phyloP scores from a whole-genome alignment of 371 early-diverging fungal genomes.

The Chytridium lagenaria region DNA sequence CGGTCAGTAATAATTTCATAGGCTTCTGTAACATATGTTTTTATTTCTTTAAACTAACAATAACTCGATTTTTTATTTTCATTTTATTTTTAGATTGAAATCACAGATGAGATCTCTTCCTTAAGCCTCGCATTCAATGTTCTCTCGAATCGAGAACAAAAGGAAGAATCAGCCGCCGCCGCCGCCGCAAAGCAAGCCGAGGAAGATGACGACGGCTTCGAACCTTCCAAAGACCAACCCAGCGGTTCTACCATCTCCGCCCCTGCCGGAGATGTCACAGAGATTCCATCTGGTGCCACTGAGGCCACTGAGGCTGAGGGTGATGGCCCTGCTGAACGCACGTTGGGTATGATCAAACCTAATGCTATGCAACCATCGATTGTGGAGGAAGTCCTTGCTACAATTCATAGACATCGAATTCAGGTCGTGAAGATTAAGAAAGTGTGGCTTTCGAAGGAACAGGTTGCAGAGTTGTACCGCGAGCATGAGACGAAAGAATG shows the following conservation, averaged over 20 bases:
- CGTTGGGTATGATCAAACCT: constrained; percentile 64
- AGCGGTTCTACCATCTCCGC: no score
- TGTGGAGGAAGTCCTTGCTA: constrained; percentile 50
- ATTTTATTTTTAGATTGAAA: constrained; percentile 9
- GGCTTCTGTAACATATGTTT: neutral
- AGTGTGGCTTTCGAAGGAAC: constrained; percentile 61
- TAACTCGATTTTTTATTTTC: no score
- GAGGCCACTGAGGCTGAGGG: neutral
- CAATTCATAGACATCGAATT: constrained; percentile 51
- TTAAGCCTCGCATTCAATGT: neutral
- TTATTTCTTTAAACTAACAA: no score
- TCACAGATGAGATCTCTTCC: neutral
- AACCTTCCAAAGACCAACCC: constrained; percentile 1
- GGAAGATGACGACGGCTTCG: neutral
- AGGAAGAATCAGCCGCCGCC: neutral
- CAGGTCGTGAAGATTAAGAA: constrained; percentile 46
- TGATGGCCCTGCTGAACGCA: constrained; percentile 40
- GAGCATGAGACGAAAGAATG: constrained; percentile 55
- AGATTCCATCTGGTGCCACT: no score
- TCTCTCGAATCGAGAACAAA: neutral
- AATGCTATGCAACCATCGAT: constrained; percentile 57
- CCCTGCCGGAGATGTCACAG: no score
- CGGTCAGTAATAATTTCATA: constrained; percentile 35
- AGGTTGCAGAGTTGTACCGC: constrained; percentile 55
- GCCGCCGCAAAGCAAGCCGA: neutral